These are phyloP conservation scores for Fusarium keratoplasticum DNA, from an alignment of 2,329 filamentous ascomycete genomes.

Conservation along the genomic window DNA sequence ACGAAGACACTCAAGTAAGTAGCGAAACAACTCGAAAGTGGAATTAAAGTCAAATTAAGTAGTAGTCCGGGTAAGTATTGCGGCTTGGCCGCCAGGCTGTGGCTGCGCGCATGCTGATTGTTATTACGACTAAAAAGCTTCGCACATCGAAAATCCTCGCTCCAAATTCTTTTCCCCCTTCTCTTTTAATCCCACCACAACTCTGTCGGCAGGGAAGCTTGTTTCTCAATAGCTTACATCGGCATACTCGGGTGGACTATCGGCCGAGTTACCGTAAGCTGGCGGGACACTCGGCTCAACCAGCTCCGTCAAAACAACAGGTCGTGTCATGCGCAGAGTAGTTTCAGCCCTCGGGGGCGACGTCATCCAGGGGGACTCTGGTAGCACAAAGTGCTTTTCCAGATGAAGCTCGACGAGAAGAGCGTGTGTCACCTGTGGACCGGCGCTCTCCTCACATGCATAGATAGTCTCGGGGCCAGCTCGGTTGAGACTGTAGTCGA, in stretches of 20 bases:
- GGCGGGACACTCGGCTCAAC: background rate
- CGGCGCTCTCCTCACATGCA: background rate
- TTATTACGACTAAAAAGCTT: background rate
- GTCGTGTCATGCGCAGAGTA: background rate
- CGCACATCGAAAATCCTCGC: background rate
- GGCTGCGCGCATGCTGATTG: background rate
- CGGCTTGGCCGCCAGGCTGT: background rate
- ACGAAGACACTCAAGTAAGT: rapidly evolving
- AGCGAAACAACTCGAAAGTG: rapidly evolving
- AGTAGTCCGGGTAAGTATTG: background rate
- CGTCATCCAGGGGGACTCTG: background rate
- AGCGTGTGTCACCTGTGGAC: background rate
- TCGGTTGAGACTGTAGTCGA: background rate
- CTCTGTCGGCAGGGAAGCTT: rapidly evolving
- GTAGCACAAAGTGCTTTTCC: background rate
- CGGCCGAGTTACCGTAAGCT: background rate
- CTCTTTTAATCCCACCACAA: background rate
- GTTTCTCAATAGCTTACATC: background rate
- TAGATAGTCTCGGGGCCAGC: background rate
- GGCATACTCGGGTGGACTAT: background rate
- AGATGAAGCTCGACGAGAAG: background rate
- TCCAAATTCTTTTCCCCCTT: too few relatives aligned
- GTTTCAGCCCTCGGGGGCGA: background rate
- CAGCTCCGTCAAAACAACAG: background rate
- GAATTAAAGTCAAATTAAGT: rapidly evolving